A percentile compares a stretch with the other conserved stretches of the same genome.
phyloP scores from a whole-genome alignment of 169 alveolate genomes.

The Theileria parva region DNA sequence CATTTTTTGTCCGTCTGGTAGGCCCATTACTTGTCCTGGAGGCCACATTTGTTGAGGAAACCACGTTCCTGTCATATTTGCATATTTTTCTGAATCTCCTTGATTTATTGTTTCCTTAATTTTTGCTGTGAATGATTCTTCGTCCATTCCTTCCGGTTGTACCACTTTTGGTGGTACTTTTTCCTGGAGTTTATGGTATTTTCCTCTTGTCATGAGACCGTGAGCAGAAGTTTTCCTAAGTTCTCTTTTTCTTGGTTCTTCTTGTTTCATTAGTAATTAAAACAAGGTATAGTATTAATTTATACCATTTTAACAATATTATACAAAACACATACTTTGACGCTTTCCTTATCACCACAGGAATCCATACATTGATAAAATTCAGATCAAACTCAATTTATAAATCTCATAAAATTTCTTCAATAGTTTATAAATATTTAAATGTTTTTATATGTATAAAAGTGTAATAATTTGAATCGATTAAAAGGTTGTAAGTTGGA shows the following conservation, averaged over 20 bases:
- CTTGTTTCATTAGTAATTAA: not conserved
- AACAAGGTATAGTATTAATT: too few species aligned
- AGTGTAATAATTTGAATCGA: too few species aligned
- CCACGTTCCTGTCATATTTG: constrained; percentile 28
- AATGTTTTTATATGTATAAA: too few species aligned
- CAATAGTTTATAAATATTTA: too few species aligned
- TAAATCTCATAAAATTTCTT: too few species aligned
- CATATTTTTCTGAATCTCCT: not conserved
- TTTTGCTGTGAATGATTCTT: not conserved
- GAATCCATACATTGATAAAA: too few species aligned
- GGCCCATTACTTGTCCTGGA: constrained; percentile 8
- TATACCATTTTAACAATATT: too few species aligned
- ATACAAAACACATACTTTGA: too few species aligned
- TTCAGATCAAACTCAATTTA: too few species aligned
- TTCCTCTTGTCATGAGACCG: constrained; percentile 19
- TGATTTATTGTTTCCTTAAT: not conserved
- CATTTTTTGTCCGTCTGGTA: constrained; percentile 10
- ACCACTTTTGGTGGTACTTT: not conserved
- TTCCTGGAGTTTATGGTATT: constrained; percentile 10
- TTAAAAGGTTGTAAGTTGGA: too few species aligned
- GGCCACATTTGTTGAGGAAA: constrained; percentile 36
- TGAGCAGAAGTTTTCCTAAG: not conserved
- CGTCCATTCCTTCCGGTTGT: not conserved
- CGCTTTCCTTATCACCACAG: too few species aligned
- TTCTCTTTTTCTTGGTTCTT: not conserved